Evolutionary conservation across 1,139 yeast genomes (phyloP).

Genomic region (Protomyces inouyei): DNA sequence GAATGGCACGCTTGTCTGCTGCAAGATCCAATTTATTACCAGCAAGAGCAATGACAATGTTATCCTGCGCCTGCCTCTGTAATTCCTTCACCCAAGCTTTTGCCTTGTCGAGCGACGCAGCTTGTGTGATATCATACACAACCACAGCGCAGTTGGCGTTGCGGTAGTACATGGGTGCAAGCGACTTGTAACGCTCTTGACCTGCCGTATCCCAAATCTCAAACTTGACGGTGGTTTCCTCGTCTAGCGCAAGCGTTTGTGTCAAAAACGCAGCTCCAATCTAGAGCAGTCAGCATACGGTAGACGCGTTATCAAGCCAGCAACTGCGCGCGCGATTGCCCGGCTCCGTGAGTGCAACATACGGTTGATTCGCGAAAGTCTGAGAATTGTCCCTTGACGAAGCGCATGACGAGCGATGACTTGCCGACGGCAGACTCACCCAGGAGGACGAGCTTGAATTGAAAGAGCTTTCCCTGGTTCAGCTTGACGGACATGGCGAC

Average conservation of each 20-base stretch:
- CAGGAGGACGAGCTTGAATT: constrained; percentile 77
- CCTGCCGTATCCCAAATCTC: constrained; percentile 82
- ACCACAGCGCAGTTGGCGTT: constrained; percentile 85
- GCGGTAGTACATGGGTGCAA: constrained; percentile 88
- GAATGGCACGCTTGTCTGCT: constrained; percentile 50
- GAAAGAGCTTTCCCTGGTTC: constrained; percentile 48
- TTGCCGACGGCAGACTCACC: constrained; percentile 98
- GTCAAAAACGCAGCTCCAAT: constrained; percentile 79
- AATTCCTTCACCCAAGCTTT: constrained; percentile 95
- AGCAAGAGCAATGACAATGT: constrained; percentile 77
- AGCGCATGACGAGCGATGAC: constrained; percentile 71
- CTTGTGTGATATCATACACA: constrained; percentile 66
- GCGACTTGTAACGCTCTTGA: constrained; percentile 80
- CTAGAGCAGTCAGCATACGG: constrained; percentile 45
- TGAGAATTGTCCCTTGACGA: constrained; percentile 90
- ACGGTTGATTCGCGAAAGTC: constrained; percentile 92
- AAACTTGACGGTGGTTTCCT: constrained; percentile 48
- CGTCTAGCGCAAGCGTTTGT: constrained; percentile 68
- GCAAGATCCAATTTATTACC: constrained; percentile 73
- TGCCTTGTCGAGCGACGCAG: constrained; percentile 74
- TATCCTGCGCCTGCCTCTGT: constrained; percentile 80
- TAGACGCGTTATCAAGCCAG: neutral
- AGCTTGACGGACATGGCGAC: constrained; percentile 35
- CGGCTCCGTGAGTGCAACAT: neutral
- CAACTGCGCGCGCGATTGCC: neutral